Conservation (phyloP, 805 yeast species). For the Brettanomyces custersianus region DNA sequence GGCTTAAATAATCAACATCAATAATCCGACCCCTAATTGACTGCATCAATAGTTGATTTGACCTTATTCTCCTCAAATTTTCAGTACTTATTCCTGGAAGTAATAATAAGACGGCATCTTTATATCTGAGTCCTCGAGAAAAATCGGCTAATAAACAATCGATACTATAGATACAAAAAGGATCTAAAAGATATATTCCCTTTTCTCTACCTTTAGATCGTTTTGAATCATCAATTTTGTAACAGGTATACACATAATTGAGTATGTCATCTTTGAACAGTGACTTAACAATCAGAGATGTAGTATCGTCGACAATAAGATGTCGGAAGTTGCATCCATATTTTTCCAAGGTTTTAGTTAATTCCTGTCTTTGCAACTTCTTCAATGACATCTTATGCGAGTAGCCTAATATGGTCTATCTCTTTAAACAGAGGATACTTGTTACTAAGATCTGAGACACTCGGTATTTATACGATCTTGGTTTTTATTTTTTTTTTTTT, state of each 20-base stretch:
- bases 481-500: background rate
- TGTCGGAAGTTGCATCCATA: constrained; percentile 19
- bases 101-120: constrained; percentile 57
- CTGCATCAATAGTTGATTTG: constrained; percentile 4
- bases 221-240: constrained; percentile 20
- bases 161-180: constrained; percentile 48
- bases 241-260: constrained; percentile 22
- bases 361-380: constrained; percentile 19
- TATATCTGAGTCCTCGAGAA: constrained; percentile 63
- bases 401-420: background rate
- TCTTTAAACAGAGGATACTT: too few relatives aligned
- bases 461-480: background rate
- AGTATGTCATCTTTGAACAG: constrained; percentile 21
- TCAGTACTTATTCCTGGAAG: constrained; percentile 43
- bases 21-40: constrained; percentile 8
- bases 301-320: constrained; percentile 22
- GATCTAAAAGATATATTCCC: constrained; percentile 74
- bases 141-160: constrained; percentile 77
- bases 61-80: constrained; percentile 14
- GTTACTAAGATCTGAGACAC: background rate
- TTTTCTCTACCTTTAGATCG: constrained; percentile 32
- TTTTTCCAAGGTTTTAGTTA: constrained; percentile 7
- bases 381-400: constrained; percentile 16
- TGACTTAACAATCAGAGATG: constrained; percentile 17
- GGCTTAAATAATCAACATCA: constrained; percentile 33